These are phyloP conservation scores for Exophiala alcalophila DNA, from an alignment of 2,329 filamentous ascomycete genomes.

Conservation along the genomic window DNA sequence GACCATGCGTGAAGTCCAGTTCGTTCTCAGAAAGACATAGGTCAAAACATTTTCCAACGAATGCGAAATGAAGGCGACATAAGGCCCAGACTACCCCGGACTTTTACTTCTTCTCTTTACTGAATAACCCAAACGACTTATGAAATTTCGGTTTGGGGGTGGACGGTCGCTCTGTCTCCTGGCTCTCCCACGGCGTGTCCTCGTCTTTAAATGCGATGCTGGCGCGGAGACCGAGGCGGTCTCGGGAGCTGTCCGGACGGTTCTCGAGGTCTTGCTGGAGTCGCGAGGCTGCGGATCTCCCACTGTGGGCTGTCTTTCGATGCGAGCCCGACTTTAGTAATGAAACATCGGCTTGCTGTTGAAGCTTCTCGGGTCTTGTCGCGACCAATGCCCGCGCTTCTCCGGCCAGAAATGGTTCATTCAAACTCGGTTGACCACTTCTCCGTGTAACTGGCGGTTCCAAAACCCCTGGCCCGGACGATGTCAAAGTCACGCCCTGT, in stretches of 20 bases:
- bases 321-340: neutral
- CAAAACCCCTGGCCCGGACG: slow-evolving; percentile 7
- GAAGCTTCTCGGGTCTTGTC: slow-evolving; percentile 9
- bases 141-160: slow-evolving; percentile 16
- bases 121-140: slow-evolving; percentile 23
- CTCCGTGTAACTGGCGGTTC: slow-evolving; percentile 1
- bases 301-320: neutral
- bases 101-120: slow-evolving; percentile 16
- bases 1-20: neutral
- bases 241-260: slow-evolving; percentile 23
- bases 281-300: slow-evolving; percentile 4
- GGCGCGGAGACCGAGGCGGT: slow-evolving; percentile 22
- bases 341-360: slow-evolving; percentile 11
- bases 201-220: slow-evolving; percentile 22
- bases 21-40: neutral
- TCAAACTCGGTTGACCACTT: slow-evolving; percentile 4
- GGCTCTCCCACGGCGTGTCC: slow-evolving; percentile 22
- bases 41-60: neutral
- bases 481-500: slow-evolving; percentile 2
- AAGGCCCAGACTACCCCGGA: neutral
- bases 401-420: slow-evolving; percentile 27
- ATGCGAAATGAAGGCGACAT: neutral
- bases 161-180: slow-evolving; percentile 5
- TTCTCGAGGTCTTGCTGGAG: slow-evolving; percentile 18
- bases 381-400: slow-evolving; percentile 26